A percentile compares a stretch with the other conserved stretches of the same genome.
These are phyloP conservation scores for Candida smagusa DNA, from an alignment of 1,139 yeast species.

Conservation along the genomic window DNA sequence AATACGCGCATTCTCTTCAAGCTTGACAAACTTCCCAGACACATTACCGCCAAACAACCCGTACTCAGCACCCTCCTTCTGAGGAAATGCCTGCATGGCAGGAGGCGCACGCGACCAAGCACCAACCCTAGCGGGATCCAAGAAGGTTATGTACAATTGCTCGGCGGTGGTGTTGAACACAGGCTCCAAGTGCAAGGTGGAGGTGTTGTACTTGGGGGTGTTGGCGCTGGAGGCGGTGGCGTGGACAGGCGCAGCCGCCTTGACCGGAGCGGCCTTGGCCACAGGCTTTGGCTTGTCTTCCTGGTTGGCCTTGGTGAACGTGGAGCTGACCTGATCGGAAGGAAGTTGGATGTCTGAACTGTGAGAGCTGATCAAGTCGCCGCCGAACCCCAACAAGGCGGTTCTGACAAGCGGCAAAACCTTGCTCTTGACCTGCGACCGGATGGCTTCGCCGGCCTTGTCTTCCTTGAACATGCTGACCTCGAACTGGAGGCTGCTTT, in stretches of 20 bases:
- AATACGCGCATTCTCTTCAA: conserved; percentile 57
- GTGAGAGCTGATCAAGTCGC: conserved; percentile 68
- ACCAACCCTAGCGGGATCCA: conserved; percentile 72
- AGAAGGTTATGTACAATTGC: conserved; percentile 71
- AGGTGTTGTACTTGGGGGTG: conserved; percentile 67
- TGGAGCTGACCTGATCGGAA: conserved; percentile 63
- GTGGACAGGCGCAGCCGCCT: conserved; percentile 14
- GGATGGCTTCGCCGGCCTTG: conserved; percentile 49
- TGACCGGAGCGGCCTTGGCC: conserved; percentile 18
- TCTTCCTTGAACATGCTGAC: conserved; percentile 64
- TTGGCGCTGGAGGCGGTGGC: conserved; percentile 7
- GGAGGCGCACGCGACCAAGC: conserved; percentile 90
- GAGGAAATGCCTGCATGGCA: conserved; percentile 46
- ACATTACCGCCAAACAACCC: conserved; percentile 88
- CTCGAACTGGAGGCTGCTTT: conserved; percentile 81
- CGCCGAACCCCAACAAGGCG: conserved; percentile 63
- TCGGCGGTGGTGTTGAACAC: conserved; percentile 84
- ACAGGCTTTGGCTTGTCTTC: conserved; percentile 14
- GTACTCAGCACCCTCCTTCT: conserved; percentile 61
- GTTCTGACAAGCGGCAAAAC: conserved; percentile 69
- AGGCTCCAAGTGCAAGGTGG: conserved; percentile 75
- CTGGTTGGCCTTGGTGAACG: conserved; percentile 66
- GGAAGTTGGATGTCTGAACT: conserved; percentile 83
- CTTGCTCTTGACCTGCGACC: conserved; percentile 51
- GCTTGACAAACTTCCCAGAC: conserved; percentile 60